Conservation (phyloP, 306 rosid species). For the Gastrolobium villosum region DNA sequence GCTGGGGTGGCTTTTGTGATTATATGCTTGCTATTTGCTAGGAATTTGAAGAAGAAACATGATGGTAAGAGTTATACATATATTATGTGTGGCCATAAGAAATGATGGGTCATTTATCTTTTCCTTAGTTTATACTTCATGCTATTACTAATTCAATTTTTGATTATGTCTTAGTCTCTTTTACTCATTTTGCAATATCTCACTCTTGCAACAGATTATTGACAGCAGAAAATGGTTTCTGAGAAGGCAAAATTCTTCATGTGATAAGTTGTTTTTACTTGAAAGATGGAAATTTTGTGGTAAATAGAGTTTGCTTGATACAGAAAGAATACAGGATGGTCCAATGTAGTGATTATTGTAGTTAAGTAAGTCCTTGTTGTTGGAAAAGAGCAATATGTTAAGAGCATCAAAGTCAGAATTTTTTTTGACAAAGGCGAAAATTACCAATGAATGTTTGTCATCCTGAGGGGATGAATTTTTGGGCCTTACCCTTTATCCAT, state of each 20-base stretch:
- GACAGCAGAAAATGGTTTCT: constrained; percentile 53
- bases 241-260: constrained; percentile 54
- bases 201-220: constrained; percentile 77
- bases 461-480: constrained; percentile 45
- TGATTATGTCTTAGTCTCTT: constrained; percentile 41
- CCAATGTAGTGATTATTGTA: constrained; percentile 45
- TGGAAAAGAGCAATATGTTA: constrained; percentile 47
- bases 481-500: constrained; percentile 54
- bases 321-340: constrained; percentile 30
- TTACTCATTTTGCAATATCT: constrained; percentile 40
- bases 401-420: constrained; percentile 43
- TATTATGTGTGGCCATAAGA: constrained; percentile 11
- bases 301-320: constrained; percentile 48
- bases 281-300: constrained; percentile 51
- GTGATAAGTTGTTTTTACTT: constrained; percentile 55
- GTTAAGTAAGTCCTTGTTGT: constrained; percentile 38
- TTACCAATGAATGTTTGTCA: constrained; percentile 52
- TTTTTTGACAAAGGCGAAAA: constrained; percentile 47
- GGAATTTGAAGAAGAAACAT: constrained; percentile 81
- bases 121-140: constrained; percentile 11
- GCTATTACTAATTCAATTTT: neutral
- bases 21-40: constrained; percentile 82
- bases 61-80: constrained; percentile 65
- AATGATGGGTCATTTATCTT: constrained; percentile 5
- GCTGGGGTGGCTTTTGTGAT: constrained; percentile 87